These are phyloP conservation scores for Castanea mollissima DNA, from an alignment of 306 rosid genomes.

Conservation along the genomic window DNA sequence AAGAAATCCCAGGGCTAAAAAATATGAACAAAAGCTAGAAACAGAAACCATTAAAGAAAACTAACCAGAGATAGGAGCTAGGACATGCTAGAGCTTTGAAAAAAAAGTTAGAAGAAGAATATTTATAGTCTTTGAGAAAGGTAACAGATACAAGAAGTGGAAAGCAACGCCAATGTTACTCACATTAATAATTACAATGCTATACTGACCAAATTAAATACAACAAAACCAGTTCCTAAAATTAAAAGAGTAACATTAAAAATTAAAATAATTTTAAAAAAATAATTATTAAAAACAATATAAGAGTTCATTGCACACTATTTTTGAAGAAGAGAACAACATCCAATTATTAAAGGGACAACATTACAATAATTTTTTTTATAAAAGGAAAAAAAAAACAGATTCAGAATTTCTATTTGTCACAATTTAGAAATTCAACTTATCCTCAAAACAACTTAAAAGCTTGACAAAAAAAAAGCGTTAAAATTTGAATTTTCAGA, in stretches of 20 bases:
- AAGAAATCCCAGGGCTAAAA: neutral
- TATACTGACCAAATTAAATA: neutral
- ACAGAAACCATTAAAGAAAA: no score
- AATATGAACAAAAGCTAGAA: neutral
- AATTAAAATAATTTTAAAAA: neutral
- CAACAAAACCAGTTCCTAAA: conserved; percentile 17
- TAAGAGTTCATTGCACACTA: no score
- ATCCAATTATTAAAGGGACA: no score
- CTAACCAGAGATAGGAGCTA: no score
- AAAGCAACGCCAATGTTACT: neutral
- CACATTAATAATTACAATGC: neutral
- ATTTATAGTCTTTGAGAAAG: neutral
- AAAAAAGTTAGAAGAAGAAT: neutral
- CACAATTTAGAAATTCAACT: no score
- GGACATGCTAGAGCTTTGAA: neutral
- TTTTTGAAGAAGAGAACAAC: no score
- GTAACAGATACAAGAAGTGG: neutral
- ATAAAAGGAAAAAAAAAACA: no score
- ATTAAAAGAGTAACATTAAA: neutral
- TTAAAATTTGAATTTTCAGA: no score
- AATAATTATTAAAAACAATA: neutral
- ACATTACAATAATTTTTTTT: no score
- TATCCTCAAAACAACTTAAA: no score
- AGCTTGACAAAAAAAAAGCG: no score
- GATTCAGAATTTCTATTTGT: no score